A percentile compares a stretch with the other conserved stretches of the same genome.
These are phyloP conservation scores for Lepidopterella palustris DNA, from an alignment of 495 filamentous ascomycete species.

Conservation along the genomic window DNA sequence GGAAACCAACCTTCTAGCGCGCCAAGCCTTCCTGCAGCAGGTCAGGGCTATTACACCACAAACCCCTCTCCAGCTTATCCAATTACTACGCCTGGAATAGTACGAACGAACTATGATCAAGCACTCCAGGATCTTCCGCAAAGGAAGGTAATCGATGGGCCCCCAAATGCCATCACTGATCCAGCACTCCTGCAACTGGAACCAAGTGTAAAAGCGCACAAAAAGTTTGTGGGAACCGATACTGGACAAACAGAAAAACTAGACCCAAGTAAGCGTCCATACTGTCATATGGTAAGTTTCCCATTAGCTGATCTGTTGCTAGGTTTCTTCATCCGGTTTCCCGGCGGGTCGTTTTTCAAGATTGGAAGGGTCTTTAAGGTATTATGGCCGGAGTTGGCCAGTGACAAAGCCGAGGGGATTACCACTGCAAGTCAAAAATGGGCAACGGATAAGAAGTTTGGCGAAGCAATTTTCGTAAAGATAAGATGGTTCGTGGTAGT, in stretches of 20 bases:
- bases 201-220: not conserved
- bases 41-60: no score
- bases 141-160: no score
- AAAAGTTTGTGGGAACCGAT: not conserved
- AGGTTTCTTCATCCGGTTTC: not conserved
- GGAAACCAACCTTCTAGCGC: no score
- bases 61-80: no score
- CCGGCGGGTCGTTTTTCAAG: conserved; percentile 6
- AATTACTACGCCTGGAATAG: no score
- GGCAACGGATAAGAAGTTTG: not conserved
- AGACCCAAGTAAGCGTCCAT: not conserved
- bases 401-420: conserved; percentile 10
- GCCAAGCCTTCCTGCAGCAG: no score
- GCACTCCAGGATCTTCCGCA: no score
- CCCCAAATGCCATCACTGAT: not conserved
- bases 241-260: not conserved
- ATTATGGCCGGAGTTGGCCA: conserved; percentile 22
- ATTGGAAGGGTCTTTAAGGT: conserved; percentile 10
- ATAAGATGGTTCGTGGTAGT: conserved; percentile 31
- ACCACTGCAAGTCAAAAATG: no score
- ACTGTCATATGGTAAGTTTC: not conserved
- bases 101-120: no score
- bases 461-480: conserved; percentile 22
- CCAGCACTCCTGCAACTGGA: not conserved
- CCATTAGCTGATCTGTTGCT: not conserved